Evolutionary conservation across 441 rosid genomes (phyloP), one percentile per base, ranked within the genome.

Genomic region (Rhodomyrtus psidioides): DNA sequence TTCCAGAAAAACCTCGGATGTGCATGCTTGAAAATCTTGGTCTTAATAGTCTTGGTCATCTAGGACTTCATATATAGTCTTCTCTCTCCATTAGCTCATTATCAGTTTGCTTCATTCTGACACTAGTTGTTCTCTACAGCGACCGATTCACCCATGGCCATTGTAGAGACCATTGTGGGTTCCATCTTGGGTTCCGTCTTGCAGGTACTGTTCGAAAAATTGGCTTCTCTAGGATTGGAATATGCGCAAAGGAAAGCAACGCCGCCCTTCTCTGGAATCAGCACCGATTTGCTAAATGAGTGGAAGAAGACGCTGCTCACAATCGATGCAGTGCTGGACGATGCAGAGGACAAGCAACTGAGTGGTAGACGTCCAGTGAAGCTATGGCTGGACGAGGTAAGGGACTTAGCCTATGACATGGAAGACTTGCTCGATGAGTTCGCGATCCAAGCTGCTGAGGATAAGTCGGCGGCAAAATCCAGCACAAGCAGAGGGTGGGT

Each of bases 361-460:
- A 60, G 12, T 2, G 74, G 3, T 28, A 28, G 7, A 0, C 2
- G 6, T 60, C 1, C 1, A 60, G 42, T 28, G 6, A 28, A 60
- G 42, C 74, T 28, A 16, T 60, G 74, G 42, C 2, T 60, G 12
- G 74, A 60, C 0, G 6, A 60, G 7, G 1, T 60, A 15, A 28
- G 39, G 34, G 65, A 60, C 12, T 8, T 60, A 2, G 74, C 74
- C 21, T 28, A 27, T 60, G 74, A 60, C 74, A 60, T 28, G 74
- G 74, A 60, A 60, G 42, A 60, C 74, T 60, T 60, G 0, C 39
- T 60, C 2, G 74, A 60, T 60, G 74, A 60, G 39, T 3, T 28
- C 1, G 23, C 2, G 6, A 60, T 60, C 1, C 2, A 16, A 15
- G 42, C 1, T 0, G 0, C 42, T 60, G 3, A 28, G 6, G 74